Evolutionary conservation across 2,329 filamentous ascomycete genomes (phyloP), one percentile per base, ranked within the genome.

Genomic region (Colletotrichum sansevieriae): DNA sequence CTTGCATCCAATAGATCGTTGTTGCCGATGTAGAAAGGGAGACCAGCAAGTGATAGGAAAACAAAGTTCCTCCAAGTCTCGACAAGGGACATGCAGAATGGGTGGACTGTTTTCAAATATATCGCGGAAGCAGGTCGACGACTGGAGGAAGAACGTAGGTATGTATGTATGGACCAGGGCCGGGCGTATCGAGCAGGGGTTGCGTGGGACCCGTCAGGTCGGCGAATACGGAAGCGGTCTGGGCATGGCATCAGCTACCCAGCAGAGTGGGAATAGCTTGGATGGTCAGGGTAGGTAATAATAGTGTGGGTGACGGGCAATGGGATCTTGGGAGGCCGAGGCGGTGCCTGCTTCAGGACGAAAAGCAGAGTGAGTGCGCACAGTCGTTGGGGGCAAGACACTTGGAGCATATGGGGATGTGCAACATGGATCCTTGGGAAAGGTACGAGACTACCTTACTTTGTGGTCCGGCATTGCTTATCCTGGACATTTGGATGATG

Each of bases 321-420:
- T 68, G 68, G 69, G 46, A 65, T 64, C 65, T 65, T 25, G 56
- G 29, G 39, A 41, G 68, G 63, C 63, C 63, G 70, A 68, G 55
- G 63, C 59, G 63, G 60, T 66, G 59, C 55, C 56, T 68, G 70
- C 70, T 68, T 70, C 68, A 71, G 70, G 67, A 67, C 57, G 70
- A 67, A 66, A 70, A 70, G 49, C 43, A 68, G 47, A 71, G 33
- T 55, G 47, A 67, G 60, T 33, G 41, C 46, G 49, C 61, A 66
- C 67, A 60, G 67, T 67, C 49, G 43, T 64, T 46, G 46, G 56
- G 59, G 67, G 7, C 70, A 70, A 70, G 67, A 70, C 67, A 69
- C 20, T 22, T 49, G 54, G 41, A 55, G 56, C 67, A 68, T 57
- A 70, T 70, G 67, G 63, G 63, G 65, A 68, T 65, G 55, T 65